Conservation (phyloP, 352 stramenopile genomes). For the Phytophthora sojae region DNA sequence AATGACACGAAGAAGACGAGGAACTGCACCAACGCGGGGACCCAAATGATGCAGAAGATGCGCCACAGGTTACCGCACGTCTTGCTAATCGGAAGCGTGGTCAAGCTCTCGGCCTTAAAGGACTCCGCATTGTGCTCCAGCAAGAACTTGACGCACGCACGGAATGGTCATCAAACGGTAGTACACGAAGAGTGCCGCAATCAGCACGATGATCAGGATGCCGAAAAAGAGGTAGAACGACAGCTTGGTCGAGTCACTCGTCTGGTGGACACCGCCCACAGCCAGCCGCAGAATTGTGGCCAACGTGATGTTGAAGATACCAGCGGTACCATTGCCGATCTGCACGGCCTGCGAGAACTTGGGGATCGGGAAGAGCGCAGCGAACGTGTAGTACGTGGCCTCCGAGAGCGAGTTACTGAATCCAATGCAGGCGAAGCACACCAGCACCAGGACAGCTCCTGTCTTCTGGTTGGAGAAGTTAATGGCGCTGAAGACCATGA, state of each 20-base stretch:
- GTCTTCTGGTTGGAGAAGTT: conserved; percentile 56
- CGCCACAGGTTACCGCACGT: conserved; percentile 53
- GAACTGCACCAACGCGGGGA: conserved; percentile 57
- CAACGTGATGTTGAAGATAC: conserved; percentile 63
- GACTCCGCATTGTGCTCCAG: conserved; percentile 56
- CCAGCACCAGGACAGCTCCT: conserved; percentile 58
- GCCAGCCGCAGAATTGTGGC: conserved; percentile 56
- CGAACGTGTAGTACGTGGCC: conserved; percentile 67
- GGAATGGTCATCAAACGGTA: conserved; percentile 38
- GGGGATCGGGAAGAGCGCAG: conserved; percentile 64
- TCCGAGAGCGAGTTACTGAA: conserved; percentile 68
- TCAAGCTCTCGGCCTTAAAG: conserved; percentile 33
- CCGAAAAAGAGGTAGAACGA: conserved; percentile 73
- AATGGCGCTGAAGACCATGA: conserved; percentile 72
- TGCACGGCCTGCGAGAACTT: conserved; percentile 77
- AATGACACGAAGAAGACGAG: conserved; percentile 73
- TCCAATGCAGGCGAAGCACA: conserved; percentile 60
- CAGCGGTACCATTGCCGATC: conserved; percentile 60
- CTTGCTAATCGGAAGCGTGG: conserved; percentile 28
- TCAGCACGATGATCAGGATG: conserved; percentile 57
- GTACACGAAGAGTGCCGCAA: conserved; percentile 58
- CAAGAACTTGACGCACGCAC: conserved; percentile 58
- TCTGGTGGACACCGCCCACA: conserved; percentile 53
- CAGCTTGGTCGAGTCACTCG: conserved; percentile 37
- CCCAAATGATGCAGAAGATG: conserved; percentile 63